Base-by-base conservation (phyloP, 2,329 filamentous ascomycete species). In the Diatrype stigma region DNA sequence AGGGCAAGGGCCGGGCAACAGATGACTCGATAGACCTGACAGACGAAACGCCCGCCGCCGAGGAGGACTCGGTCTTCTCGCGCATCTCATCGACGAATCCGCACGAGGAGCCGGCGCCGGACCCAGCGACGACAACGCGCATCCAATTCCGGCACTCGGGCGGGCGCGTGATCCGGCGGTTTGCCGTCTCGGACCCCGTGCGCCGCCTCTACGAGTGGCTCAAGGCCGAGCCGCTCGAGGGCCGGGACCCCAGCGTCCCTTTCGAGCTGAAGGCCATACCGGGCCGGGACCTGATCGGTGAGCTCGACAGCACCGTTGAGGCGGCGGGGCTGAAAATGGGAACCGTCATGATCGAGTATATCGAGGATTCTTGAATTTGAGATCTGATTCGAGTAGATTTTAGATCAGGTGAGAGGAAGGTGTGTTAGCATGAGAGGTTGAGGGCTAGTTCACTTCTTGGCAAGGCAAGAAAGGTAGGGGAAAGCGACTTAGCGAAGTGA, bases 161-260 rank as follows among this genome's bases (percentile, higher is more conserved):
- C 11, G 91, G 91, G 1, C 85, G 93, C 17, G 81, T 96, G 10
- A 92, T 99, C 52, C 86, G 91, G 28, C 83, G 90, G n/a, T 99
- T 99, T 70, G 75, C 77, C 10, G 70, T 92, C 3, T 70, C 81
- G 14, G 94, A 99, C 51, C 76, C 81, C 1, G 91, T 99, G 12
- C 80, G 84, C 50, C 83, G 89, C 12, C 85, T 99, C 44, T 99
- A 93, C 69, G 94, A 99, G 73, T 99, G 92, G 90, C 83, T 99
- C 57, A 99, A 97, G 73, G 87, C 92, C 1, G 84, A 87, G 53
- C 89, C 91, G 2, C 70, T 96, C 46, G 87, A 92, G 58, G 90
- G 87, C 61, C 93, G 90, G 69, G 80, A 82, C 28, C 21, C 40
- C 5, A 89, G 87, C 0, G 70, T 87, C 12, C 80, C 83, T 55